Evolutionary conservation across 352 stramenopile genomes (phyloP).

Genomic region (Phytopythium montanum): DNA sequence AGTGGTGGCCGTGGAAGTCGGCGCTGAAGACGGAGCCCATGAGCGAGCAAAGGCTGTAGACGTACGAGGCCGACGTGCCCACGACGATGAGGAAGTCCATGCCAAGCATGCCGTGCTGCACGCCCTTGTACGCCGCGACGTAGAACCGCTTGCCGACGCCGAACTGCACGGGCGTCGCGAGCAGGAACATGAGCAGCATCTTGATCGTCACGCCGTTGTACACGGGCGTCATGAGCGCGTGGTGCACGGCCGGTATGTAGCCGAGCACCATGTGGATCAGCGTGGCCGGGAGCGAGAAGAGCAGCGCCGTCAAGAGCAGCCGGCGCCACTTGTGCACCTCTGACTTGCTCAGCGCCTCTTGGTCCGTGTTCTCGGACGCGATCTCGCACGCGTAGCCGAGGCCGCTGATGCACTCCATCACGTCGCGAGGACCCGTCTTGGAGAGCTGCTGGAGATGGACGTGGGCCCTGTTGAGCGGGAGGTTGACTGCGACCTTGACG

Average conservation of each 20-base stretch:
- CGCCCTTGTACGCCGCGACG: conserved; percentile 72
- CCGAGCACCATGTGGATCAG: conserved; percentile 87
- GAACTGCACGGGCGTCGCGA: conserved; percentile 85
- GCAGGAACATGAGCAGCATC: conserved; percentile 79
- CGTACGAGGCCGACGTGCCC: conserved; percentile 83
- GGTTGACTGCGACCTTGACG: conserved; percentile 60
- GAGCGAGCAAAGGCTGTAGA: conserved; percentile 82
- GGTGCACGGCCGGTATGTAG: conserved; percentile 65
- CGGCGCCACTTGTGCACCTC: conserved; percentile 77
- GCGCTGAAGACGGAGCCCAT: conserved; percentile 53
- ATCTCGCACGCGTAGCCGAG: conserved; percentile 65
- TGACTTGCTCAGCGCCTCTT: conserved; percentile 59
- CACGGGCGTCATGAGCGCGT: conserved; percentile 68
- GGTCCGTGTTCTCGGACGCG: conserved; percentile 45
- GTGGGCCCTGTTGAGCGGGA: conserved; percentile 60
- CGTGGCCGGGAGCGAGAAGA: conserved; percentile 84
- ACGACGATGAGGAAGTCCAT: conserved; percentile 88
- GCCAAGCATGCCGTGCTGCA: conserved; percentile 85
- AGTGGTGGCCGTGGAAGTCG: conserved; percentile 77
- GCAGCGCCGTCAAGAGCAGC: conserved; percentile 64
- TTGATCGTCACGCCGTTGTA: conserved; percentile 79
- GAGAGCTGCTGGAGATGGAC: conserved; percentile 82
- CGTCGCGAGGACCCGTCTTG: conserved; percentile 60
- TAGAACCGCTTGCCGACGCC: conserved; percentile 78
- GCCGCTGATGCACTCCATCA: conserved; percentile 65